A percentile compares a stretch with the other conserved stretches of the same genome.
These are phyloP conservation scores for Hanseniaspora lindneri DNA, from an alignment of 805 yeast species.

Conservation along the genomic window DNA sequence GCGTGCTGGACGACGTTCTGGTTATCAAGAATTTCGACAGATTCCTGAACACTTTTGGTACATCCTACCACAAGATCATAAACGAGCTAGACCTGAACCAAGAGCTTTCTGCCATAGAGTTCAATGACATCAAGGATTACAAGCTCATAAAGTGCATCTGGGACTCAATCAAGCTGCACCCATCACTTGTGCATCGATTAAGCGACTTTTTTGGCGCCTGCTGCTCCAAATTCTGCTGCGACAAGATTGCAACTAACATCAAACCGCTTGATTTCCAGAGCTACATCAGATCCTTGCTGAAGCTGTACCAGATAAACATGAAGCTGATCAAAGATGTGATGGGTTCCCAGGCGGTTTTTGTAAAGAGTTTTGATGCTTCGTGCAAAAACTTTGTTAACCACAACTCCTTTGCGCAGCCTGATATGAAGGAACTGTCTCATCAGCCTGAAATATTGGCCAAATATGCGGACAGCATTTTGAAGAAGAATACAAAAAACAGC, in stretches of 20 bases:
- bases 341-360: conserved; percentile 41
- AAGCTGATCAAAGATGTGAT: conserved; percentile 51
- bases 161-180: conserved; percentile 12
- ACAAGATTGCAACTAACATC: background rate
- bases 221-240: conserved; percentile 9
- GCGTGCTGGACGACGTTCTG: conserved; percentile 55
- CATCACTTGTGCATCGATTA: conserved; percentile 10
- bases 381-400: conserved; percentile 73
- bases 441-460: conserved; percentile 88
- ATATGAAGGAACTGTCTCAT: conserved; percentile 46
- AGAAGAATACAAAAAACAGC: conserved; percentile 56
- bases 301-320: conserved; percentile 56
- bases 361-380: conserved; percentile 79
- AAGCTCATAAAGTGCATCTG: conserved; percentile 1
- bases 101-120: conserved; percentile 18
- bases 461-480: conserved; percentile 73
- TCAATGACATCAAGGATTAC: background rate
- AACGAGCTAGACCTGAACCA: conserved; percentile 44
- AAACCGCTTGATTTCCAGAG: conserved; percentile 36
- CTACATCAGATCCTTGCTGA: conserved; percentile 66
- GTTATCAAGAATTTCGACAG: conserved; percentile 15
- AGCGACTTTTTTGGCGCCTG: conserved; percentile 12
- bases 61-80: conserved; percentile 21
- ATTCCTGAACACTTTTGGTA: conserved; percentile 12
- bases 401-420: conserved; percentile 66